Percentiles rank a stretch among this genome's conserved stretches.
These are phyloP conservation scores for Neocucurbitaria cava DNA, from an alignment of 2,329 filamentous ascomycete species.

Conservation along the genomic window DNA sequence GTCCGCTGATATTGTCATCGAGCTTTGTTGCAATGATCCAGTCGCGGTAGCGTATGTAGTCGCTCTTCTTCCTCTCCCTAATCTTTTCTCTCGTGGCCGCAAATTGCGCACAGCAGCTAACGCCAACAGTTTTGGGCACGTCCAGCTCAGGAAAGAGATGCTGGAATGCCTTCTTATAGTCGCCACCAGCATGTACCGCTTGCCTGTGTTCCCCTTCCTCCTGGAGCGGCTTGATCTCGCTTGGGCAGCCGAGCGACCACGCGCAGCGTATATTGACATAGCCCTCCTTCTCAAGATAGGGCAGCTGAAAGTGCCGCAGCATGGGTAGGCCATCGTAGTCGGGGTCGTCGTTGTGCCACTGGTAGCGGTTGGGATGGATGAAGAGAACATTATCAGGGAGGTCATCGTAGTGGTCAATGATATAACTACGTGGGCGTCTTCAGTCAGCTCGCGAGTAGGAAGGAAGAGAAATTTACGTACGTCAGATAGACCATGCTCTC, in stretches of 20 bases:
- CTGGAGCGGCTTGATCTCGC: constrained; percentile 56
- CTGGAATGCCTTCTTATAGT: constrained; percentile 58
- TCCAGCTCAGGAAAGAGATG: constrained; percentile 54
- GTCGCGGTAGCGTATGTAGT: constrained; percentile 57
- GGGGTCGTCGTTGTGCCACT: constrained; percentile 61
- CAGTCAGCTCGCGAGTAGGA: neutral
- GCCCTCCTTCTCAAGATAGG: constrained; percentile 57
- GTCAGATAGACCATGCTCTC: constrained; percentile 60
- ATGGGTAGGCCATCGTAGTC: constrained; percentile 60
- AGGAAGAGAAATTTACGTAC: constrained; percentile 33
- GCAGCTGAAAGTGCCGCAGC: constrained; percentile 57
- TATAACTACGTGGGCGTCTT: constrained; percentile 39
- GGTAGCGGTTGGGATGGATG: constrained; percentile 52
- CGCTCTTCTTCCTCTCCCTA: constrained; percentile 52
- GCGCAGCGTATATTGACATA: constrained; percentile 63
- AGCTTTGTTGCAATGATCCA: constrained; percentile 59
- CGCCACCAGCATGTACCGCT: constrained; percentile 57
- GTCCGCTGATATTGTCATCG: constrained; percentile 58
- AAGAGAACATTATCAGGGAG: constrained; percentile 53
- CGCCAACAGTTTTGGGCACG: constrained; percentile 56
- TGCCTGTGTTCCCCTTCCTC: constrained; percentile 51
- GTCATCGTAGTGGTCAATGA: constrained; percentile 50
- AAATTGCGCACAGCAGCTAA: constrained; percentile 64
- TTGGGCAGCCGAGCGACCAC: constrained; percentile 61
- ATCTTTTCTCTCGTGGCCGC: constrained; percentile 59